These are phyloP conservation scores for Exophiala sp. DNA, from an alignment of 2,329 filamentous ascomycete species.

Conservation along the genomic window DNA sequence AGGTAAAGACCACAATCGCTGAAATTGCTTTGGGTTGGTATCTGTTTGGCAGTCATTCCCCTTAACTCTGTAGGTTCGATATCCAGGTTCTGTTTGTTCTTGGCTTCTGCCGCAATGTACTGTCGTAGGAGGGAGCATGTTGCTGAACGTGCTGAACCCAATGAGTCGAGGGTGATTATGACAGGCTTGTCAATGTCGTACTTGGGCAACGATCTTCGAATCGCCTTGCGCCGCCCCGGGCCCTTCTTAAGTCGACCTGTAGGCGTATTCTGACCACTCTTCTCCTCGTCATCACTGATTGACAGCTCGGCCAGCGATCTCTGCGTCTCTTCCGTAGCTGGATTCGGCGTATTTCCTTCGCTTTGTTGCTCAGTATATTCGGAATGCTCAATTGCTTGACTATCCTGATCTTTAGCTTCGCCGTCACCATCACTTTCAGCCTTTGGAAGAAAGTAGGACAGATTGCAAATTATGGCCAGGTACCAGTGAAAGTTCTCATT, in stretches of 20 bases:
- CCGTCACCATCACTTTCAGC: constrained; percentile 8
- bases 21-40: constrained; percentile 76
- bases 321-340: constrained; percentile 14
- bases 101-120: constrained; percentile 70
- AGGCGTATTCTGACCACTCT: constrained; percentile 10
- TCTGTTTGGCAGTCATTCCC: constrained; percentile 64
- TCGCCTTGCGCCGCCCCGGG: constrained; percentile 30
- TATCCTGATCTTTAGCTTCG: constrained; percentile 19
- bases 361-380: not conserved
- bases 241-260: constrained; percentile 11
- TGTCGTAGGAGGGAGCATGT: constrained; percentile 62
- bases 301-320: constrained; percentile 14
- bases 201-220: constrained; percentile 34
- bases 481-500: constrained; percentile 90
- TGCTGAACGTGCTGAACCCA: constrained; percentile 58
- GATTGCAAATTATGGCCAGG: constrained; percentile 88
- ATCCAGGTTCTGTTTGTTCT: constrained; percentile 45
- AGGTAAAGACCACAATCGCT: constrained; percentile 88
- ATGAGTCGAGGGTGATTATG: constrained; percentile 83
- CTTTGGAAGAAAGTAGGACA: constrained; percentile 34
- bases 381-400: not conserved
- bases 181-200: constrained; percentile 53
- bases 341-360: not conserved
- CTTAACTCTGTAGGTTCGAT: constrained; percentile 43
- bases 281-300: constrained; percentile 16